Percentiles rank a stretch among this genome's conserved stretches.
Evolutionary conservation across 129 eudicot species (phyloP).

Genomic region (Chrysanthemum makinoi): DNA sequence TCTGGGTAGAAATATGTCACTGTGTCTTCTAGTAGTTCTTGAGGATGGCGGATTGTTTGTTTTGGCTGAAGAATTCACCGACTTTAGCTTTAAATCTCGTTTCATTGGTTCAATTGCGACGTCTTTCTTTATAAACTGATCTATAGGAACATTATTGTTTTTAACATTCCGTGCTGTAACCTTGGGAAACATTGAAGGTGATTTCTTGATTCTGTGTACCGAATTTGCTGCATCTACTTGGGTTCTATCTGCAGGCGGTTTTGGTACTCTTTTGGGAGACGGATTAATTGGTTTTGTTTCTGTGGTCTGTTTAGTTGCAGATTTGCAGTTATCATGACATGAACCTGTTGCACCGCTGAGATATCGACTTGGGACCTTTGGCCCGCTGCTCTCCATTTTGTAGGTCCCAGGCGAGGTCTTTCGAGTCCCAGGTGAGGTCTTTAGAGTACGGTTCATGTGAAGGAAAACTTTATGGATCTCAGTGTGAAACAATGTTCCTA

Average conservation of each 20-base stretch:
- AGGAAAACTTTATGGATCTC: neutral
- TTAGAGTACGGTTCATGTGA: conserved; percentile 31
- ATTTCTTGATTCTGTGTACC: conserved; percentile 21
- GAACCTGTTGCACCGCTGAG: conserved; percentile 52
- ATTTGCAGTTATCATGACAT: conserved; percentile 79
- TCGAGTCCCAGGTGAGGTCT: conserved; percentile 36
- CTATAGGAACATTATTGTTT: conserved; percentile 20
- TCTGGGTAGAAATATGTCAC: conserved; percentile 28
- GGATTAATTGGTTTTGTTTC: conserved; percentile 28
- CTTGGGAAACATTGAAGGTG: conserved; percentile 21
- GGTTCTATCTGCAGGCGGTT: conserved; percentile 17
- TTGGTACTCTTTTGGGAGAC: conserved; percentile 25
- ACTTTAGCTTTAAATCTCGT: conserved; percentile 28
- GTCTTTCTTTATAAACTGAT: conserved; percentile 20
- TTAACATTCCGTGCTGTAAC: conserved; percentile 26
- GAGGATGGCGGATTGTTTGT: conserved; percentile 15
- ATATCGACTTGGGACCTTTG: conserved; percentile 46
- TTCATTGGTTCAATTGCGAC: conserved; percentile 27
- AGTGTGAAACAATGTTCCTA: conserved; percentile 20
- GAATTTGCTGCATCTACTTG: conserved; percentile 14
- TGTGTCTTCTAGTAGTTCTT: conserved; percentile 30
- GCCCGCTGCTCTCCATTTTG: conserved; percentile 20
- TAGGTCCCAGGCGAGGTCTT: conserved; percentile 37
- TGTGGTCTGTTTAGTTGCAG: conserved; percentile 28
- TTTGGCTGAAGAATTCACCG: conserved; percentile 18